These are phyloP conservation scores for Akanthomyces dipterigenus DNA, from an alignment of 2,329 filamentous ascomycete genomes.

Conservation along the genomic window DNA sequence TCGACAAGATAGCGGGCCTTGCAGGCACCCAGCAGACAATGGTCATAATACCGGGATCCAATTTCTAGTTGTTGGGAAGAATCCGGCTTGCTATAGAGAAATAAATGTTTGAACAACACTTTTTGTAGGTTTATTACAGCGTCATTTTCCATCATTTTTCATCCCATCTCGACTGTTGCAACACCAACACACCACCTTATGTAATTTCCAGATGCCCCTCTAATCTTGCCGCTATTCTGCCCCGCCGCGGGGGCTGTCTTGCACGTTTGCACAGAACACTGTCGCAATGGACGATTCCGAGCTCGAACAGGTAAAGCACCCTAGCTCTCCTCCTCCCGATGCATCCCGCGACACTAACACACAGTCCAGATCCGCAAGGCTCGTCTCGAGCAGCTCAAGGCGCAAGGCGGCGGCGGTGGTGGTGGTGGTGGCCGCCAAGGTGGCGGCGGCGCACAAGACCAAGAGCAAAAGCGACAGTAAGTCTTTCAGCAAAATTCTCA, in stretches of 20 bases:
- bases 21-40: no score
- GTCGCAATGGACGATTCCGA: constrained; percentile 37
- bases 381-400: constrained; percentile 86
- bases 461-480: constrained; percentile 54
- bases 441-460: constrained; percentile 29
- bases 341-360: background rate
- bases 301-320: constrained; percentile 31
- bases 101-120: no score
- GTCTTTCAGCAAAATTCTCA: constrained; percentile 2
- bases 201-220: constrained; percentile 4
- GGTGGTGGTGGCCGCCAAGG: constrained; percentile 33
- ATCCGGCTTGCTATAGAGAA: no score
- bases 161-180: no score
- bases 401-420: constrained; percentile 51
- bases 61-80: no score
- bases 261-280: constrained; percentile 10
- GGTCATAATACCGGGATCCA: no score
- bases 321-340: background rate
- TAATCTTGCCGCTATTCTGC: constrained; percentile 10
- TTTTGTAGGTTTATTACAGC: no score
- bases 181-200: background rate
- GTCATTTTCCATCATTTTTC: no score
- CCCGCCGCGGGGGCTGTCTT: constrained; percentile 7
- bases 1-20: no score
- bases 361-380: constrained; percentile 72